phyloP scores from a whole-genome alignment of 345 rosid species.

The Euphorbia lathyris region DNA sequence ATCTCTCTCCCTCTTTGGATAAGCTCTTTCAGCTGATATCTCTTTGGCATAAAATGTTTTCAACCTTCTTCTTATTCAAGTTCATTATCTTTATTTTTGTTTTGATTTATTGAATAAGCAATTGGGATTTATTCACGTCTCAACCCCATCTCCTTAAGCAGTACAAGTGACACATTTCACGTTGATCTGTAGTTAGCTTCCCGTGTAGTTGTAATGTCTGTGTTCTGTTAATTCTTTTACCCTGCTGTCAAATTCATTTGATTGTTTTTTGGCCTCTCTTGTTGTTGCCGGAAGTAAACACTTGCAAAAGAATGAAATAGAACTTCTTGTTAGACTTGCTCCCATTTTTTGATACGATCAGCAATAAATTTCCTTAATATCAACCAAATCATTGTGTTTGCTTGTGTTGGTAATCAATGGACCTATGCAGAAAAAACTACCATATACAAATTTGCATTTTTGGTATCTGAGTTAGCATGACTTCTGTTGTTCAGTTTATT shows the following conservation, averaged over 20 bases:
- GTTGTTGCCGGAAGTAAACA: neutral
- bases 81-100: neutral
- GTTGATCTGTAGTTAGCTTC: neutral
- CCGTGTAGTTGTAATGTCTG: neutral
- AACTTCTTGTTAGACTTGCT: neutral
- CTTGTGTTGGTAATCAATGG: neutral
- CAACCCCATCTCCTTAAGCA: neutral
- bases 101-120: neutral
- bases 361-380: neutral
- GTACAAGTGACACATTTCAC: neutral
- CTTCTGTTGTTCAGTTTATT: neutral
- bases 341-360: neutral
- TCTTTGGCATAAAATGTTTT: neutral
- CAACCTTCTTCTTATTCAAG: neutral
- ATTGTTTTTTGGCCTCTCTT: neutral
- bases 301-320: neutral
- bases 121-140: neutral
- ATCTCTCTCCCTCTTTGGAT: neutral
- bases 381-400: neutral
- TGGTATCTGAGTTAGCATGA: neutral
- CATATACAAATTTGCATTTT: neutral
- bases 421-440: neutral
- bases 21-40: neutral
- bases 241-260: neutral
- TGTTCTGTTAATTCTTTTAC: neutral